Evolutionary conservation across 495 filamentous ascomycete species (phyloP), one percentile per base, ranked within the genome.

Genomic region (Delitschia confertaspora): DNA sequence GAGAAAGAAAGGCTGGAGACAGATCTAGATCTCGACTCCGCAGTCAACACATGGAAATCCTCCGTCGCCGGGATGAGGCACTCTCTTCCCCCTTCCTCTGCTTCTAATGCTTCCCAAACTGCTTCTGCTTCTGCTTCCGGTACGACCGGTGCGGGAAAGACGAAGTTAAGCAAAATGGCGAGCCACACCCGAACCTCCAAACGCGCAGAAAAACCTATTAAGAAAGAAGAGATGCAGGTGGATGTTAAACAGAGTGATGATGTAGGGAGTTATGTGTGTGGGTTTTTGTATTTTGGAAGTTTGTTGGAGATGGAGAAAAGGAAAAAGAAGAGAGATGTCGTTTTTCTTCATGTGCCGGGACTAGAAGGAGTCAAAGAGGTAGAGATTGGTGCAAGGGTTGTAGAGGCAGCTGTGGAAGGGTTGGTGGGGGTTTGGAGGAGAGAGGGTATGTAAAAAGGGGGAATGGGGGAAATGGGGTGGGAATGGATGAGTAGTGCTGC

Each of bases 221-320:
- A 40, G 42, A 44, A 30, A 33, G 34, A 13, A 21, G 25, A 29
- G 6, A 47, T 36, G 27, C 27, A 21, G 9, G 38, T 42, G 0
- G 47, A 63, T 45, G 42, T 60, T 6, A 46, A 47, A 27, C 10
- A 45, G 10, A 52, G 33, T 8, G 53, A 60, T 41, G 58, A 60
- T 54, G 58, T 63, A 18, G 60, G 58, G 23, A 56, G 40, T 33
- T 63, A 52, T 47, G 48, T 59, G 1, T 60, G 58, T 52, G 60
- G 60, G n/a, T 60, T 60, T 31, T 33, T 60, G 9, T 63, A 59
- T 44, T 63, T 57, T 37, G 35, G 46, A 1, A 49, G 35, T 14
- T 36, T 62, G 35, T 27, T 41, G 33, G 48, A 51, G 48, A 51
- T 51, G 48, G 41, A 46, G 39, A 54, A 36, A 24, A 36, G n/a